Evolutionary conservation across 257 asterid genomes (phyloP), one percentile per base, ranked within the genome.

Genomic region (Solanum rostratum): DNA sequence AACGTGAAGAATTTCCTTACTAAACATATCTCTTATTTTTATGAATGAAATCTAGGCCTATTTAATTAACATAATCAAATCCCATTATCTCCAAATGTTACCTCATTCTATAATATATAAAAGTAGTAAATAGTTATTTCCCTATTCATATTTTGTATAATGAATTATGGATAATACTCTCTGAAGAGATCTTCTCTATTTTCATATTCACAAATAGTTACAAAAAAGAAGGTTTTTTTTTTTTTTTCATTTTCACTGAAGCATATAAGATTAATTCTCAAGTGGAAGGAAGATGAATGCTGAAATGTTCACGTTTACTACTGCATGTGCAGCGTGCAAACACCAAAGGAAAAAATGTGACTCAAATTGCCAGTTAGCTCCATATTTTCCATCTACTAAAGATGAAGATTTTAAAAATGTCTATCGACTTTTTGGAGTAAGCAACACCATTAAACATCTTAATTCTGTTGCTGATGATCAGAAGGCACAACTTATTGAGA

Each of bases 321-420:
- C 15, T 14, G 73, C 83, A 39, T 81, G 88, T 46, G 86, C 74
- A 10, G 84, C 53, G 3, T 83, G 86, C 52, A 83, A 6, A 10
- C 27, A 63, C 20, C 50, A 33, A 19, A 24, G 70, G 19, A 71
- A 82, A 65, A 83, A 22, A 54, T 86, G 88, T 49, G 71, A 39
- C 0, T 29, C 33, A 16, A 27, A 83, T 76, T 82, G 88, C 39
- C 41, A 5, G 9, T 74, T 74, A 19, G 86, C 84, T 10, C 71
- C 79, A 15, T 78, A 86, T 66, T 82, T 76, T 27, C 74, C 84
- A 3, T 8, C 27, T 0, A 49, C 41, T 2, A 83, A 10, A 39
- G 30, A 2, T 49, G 84, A 83, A 19, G 88, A 83, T 37, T 76
- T 65, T 41, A 9, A 12, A 24, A 78, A 54, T 78, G 86, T 86